Conservation (phyloP, 73 alveolate species). For the Stentor roeselii region DNA sequence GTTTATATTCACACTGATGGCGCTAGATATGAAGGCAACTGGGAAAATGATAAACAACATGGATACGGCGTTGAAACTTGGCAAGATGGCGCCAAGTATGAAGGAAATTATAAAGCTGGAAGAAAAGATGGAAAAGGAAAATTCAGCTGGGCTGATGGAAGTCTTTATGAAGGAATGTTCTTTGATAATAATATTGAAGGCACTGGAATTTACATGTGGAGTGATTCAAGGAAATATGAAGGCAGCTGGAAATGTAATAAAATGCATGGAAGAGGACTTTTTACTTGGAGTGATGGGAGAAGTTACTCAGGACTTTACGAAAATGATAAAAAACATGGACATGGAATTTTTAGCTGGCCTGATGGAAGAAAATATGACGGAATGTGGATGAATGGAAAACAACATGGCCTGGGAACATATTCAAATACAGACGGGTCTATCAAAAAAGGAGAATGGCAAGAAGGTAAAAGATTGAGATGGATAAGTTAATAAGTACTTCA, state of each 20-base stretch:
- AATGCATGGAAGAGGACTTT: constrained; percentile 65
- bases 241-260: constrained; percentile 43
- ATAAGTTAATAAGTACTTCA: no score
- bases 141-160: constrained; percentile 75
- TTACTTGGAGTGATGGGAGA: constrained; percentile 61
- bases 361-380: constrained; percentile 70
- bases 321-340: constrained; percentile 47
- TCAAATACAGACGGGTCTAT: no score
- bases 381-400: no score
- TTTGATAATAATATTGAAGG: constrained; percentile 47
- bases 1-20: constrained; percentile 47
- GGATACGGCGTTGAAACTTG: constrained; percentile 65
- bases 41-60: constrained; percentile 52
- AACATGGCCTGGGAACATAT: no score
- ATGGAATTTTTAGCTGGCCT: constrained; percentile 60
- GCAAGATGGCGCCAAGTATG: constrained; percentile 76
- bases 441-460: no score
- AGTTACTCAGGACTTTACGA: constrained; percentile 51
- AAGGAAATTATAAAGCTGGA: constrained; percentile 65
- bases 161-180: constrained; percentile 70
- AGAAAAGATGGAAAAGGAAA: constrained; percentile 77
- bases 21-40: constrained; percentile 49
- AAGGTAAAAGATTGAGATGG: no score
- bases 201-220: constrained; percentile 42
- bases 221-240: constrained; percentile 39